phyloP scores from a whole-genome alignment of 192 early-diverging fungal species.

The Gamsiella multidivaricata region DNA sequence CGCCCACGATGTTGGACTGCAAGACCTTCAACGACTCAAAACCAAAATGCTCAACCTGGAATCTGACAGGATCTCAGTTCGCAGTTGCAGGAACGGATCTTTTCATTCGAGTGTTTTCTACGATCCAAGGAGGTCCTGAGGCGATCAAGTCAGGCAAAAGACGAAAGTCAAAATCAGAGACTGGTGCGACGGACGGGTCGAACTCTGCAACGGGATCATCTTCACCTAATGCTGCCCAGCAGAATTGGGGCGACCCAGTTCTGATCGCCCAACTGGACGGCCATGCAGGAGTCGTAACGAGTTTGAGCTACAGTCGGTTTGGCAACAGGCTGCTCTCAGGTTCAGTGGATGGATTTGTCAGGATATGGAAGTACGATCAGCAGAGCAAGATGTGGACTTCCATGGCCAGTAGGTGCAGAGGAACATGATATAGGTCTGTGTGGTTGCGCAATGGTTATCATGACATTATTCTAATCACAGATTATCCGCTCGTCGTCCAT shows the following conservation, averaged over 20 bases:
- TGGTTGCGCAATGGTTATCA: neutral
- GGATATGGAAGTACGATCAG: constrained; percentile 74
- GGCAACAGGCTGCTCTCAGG: constrained; percentile 79
- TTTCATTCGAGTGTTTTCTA: constrained; percentile 79
- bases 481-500: no score
- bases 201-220: constrained; percentile 4
- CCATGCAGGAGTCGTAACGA: constrained; percentile 78
- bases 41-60: constrained; percentile 73
- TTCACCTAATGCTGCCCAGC: neutral
- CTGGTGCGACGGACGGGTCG: constrained; percentile 10
- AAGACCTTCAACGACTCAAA: constrained; percentile 43
- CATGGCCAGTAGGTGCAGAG: constrained; percentile 58
- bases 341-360: constrained; percentile 81
- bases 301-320: constrained; percentile 76
- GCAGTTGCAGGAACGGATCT: constrained; percentile 83
- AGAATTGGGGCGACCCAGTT: constrained; percentile 50
- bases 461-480: neutral
- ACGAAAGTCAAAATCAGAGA: constrained; percentile 6
- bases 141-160: constrained; percentile 37
- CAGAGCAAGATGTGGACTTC: constrained; percentile 68
- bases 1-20: constrained; percentile 68
- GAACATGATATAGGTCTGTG: neutral
- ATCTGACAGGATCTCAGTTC: constrained; percentile 81
- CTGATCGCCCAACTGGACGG: constrained; percentile 73
- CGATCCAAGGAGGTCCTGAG: constrained; percentile 61